Evolutionary conservation across 352 stramenopile genomes (phyloP), one percentile per base, ranked within the genome.

Genomic region (Globisporangium rhizosaccharum): DNA sequence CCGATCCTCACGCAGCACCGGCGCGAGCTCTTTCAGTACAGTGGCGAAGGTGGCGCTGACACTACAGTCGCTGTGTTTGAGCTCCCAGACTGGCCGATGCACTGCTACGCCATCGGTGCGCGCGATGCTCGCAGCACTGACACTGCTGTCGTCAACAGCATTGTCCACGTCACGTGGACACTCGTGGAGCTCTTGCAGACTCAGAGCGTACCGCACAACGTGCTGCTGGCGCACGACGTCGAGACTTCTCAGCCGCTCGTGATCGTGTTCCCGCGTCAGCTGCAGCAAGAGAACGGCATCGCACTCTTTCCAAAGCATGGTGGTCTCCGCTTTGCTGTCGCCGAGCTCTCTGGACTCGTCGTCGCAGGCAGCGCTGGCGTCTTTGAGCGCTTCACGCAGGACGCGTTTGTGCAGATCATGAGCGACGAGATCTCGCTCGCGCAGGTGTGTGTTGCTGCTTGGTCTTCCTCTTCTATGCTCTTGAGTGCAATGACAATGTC

Each of bases 241-340:
- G 42, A 53, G 5, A 30, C 33, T 6, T 50, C 20, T 1, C 46
- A 57, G 36, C 61, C 56, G 5, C 49, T 72, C 0, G 61, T 77
- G 14, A 75, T 86, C 47, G 66, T 92, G 18, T 88, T 88, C 42
- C 82, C 82, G 4, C 74, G 82, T 8, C 68, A 83, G 51, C 56
- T 36, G 1, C 82, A 92, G 44, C 61, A 63, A 48, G 77, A 87
- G 53, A 85, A 88, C 33, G 69, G 71, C 25, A 25, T 61, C 4
- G 37, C n/a, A 0, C 56, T 73, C 7, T 63, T 53, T 9, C 12
- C 23, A 7, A 44, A 53, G 11, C 17, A 4, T 36, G 66, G 61
- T 20, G 65, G 57, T 7, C 56, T 92, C 12, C 72, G 76, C 9
- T 75, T 88, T 30, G 82, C 82, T 0, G 66, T 92, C 11, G 79